Evolutionary conservation across 768 basidiomycete genomes (phyloP), one percentile per base, ranked within the genome.

Genomic region (Neoboletus magnificus): DNA sequence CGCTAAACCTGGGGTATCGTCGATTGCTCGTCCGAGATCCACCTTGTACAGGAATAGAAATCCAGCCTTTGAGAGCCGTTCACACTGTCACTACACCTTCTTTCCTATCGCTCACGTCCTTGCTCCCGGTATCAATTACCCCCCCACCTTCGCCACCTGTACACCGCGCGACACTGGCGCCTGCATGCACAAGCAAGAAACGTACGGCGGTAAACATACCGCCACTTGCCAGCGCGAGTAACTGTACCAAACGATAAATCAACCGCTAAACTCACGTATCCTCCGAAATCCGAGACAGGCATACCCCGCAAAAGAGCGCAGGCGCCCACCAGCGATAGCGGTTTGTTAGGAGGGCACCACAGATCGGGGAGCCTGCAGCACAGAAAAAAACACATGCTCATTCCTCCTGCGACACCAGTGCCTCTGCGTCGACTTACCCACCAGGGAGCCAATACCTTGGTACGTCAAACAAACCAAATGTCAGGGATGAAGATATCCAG

Each of bases 271-370:
- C 11, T 22, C 18, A 35, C 12, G 5, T 6, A 11, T 11, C 9
- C 18, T 4, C 18, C 11, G 20, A 47, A 11, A 37, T 37, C 22
- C 7, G 13, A 33, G 37, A 39, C 2, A 12, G 41, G 59, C 64
- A 22, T 60, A 76, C 71, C 43, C 79, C 82, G 27, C 78, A 72
- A 61, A 84, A 85, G 11, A 83, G 37, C 2, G 77, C 77, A 4
- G 84, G 81, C 15, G 77, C 73, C 79, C 80, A 83, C 84, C 84
- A 86, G 4, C 76, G 66, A 60, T 79, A 83, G 3, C 71, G 66
- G 11, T 65, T 46, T 0, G 81, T 76, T 4, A 86, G 70, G 20
- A 86, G 71, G 3, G 82, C 79, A 2, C 85, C 84, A 35, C 76
- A 77, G 33, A 85, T 79, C 1, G 85, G 84, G 0, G 81, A 76